Evolutionary conservation across 2,329 filamentous ascomycete genomes (phyloP).

Genomic region (Colletotrichum phormii): DNA sequence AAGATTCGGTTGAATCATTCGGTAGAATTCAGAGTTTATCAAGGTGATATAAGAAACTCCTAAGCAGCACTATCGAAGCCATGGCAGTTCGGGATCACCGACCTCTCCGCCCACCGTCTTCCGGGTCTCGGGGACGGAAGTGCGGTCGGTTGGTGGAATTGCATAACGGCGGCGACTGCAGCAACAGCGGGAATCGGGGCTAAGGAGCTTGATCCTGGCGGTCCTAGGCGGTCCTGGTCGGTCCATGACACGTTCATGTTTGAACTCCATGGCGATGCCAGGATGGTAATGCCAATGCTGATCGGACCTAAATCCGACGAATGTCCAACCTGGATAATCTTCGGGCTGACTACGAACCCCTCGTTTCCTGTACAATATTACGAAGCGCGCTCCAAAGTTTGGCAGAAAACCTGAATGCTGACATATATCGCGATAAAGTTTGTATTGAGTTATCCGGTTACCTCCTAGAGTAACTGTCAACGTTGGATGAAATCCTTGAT

Average conservation of each 20-base stretch:
- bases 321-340: slow-evolving; percentile 2
- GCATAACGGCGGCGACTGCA: neutral
- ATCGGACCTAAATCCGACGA: slow-evolving; percentile 18
- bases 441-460: neutral
- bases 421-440: neutral
- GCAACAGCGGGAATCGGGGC: neutral
- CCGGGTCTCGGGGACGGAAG: slow-evolving; percentile 12
- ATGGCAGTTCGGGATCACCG: neutral
- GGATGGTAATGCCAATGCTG: slow-evolving; percentile 3
- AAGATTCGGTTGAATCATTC: neutral
- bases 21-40: slow-evolving; percentile 18
- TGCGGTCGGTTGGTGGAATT: slow-evolving; percentile 9
- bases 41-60: slow-evolving; percentile 26
- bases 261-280: slow-evolving; percentile 9
- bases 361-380: neutral
- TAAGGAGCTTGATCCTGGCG: neutral
- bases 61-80: neutral
- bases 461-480: slow-evolving; percentile 3
- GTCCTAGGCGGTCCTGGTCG: no score
- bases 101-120: neutral
- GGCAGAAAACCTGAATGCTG: slow-evolving; percentile 23
- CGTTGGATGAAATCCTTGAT: neutral
- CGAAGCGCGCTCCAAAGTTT: slow-evolving; percentile 18
- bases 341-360: slow-evolving; percentile 5
- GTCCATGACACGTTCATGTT: slow-evolving; percentile 13